phyloP scores from a whole-genome alignment of 805 yeast species.

The Ogataea wickerhamii region DNA sequence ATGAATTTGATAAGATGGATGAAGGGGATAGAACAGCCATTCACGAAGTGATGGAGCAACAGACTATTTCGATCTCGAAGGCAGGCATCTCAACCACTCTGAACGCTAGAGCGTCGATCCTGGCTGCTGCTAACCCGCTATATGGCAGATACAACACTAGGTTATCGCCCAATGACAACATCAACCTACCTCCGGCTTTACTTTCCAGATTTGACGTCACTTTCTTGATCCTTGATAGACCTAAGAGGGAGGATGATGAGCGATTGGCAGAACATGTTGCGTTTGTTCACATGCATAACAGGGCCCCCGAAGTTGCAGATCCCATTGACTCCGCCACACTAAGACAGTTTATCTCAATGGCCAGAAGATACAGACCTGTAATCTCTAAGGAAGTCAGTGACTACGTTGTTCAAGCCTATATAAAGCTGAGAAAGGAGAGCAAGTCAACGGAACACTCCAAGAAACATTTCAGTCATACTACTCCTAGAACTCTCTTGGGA shows the following conservation, averaged over 20 bases:
- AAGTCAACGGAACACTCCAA: slow-evolving; percentile 72
- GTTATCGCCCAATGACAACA: slow-evolving; percentile 89
- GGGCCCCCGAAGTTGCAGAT: slow-evolving; percentile 73
- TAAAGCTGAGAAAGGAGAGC: slow-evolving; percentile 89
- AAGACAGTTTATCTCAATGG: slow-evolving; percentile 83
- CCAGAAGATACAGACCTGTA: slow-evolving; percentile 80
- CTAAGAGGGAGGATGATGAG: slow-evolving; percentile 75
- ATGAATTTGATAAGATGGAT: slow-evolving; percentile 99
- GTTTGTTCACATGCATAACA: slow-evolving; percentile 89
- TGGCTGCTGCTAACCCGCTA: slow-evolving; percentile 98
- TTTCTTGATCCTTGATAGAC: slow-evolving; percentile 82
- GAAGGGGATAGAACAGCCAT: slow-evolving; percentile 95
- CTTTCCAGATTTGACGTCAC: slow-evolving; percentile 91
- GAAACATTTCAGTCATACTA: slow-evolving; percentile 82
- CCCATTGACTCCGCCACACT: slow-evolving; percentile 78
- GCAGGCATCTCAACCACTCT: slow-evolving; percentile 96
- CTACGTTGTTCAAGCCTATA: slow-evolving; percentile 80
- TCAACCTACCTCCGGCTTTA: slow-evolving; percentile 94
- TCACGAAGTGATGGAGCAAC: slow-evolving; percentile 99
- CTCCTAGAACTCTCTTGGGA: slow-evolving; percentile 92
- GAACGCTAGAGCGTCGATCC: slow-evolving; percentile 90
- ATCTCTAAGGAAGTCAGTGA: slow-evolving; percentile 83
- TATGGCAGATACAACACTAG: slow-evolving; percentile 92
- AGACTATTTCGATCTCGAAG: slow-evolving; percentile 93
- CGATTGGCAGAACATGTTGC: slow-evolving; percentile 91